Evolutionary conservation across 768 basidiomycete species (phyloP), one percentile per base, ranked within the genome.

Genomic region (Lentinula sp.): DNA sequence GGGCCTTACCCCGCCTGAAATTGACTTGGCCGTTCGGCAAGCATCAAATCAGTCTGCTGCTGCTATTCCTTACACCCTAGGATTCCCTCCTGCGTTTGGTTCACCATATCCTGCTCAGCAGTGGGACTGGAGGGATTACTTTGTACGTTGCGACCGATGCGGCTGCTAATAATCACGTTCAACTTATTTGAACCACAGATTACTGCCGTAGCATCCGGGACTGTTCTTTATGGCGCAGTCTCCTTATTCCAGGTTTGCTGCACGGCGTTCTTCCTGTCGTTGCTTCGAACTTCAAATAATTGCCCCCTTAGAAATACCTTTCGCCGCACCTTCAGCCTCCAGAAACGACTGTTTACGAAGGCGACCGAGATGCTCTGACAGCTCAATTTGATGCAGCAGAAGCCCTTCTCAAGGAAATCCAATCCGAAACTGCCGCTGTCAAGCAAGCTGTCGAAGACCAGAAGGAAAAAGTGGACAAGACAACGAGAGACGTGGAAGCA

Each of bases 51-150:
- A 59, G 61, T 63, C 68, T n/a, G 28, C 28, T 28, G 62, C 59
- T 58, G 57, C 65, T 49, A 61, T 35, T n/a, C 64, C 59, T 35
- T 68, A 61, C 66, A 64, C 65, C 41, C 62, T 67, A 5, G 69
- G 68, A 39, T 82, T 82, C 68, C 62, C 72, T 59, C 67, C 78
- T 52, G 67, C 72, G 1, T 89, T 86, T 72, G 76, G 72, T 2
- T 67, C 68, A 41, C 74, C 79, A 18, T 73, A 78, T 63, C 73
- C 81, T 63, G 79, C 79, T 23, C 85, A 82, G 8, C 79, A 77
- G 61, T 86, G 91, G 84, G 96, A 98, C 72, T 99, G 97, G 97
- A 81, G 95, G 61, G 97, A 99, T 74, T 93, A 96, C 73, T 99
- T 98, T 71, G 95, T 95, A 69, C 69, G 91, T 77, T 18, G 37